Evolutionary conservation across 129 eudicot genomes (phyloP).

Genomic region (Lonicera japonica): DNA sequence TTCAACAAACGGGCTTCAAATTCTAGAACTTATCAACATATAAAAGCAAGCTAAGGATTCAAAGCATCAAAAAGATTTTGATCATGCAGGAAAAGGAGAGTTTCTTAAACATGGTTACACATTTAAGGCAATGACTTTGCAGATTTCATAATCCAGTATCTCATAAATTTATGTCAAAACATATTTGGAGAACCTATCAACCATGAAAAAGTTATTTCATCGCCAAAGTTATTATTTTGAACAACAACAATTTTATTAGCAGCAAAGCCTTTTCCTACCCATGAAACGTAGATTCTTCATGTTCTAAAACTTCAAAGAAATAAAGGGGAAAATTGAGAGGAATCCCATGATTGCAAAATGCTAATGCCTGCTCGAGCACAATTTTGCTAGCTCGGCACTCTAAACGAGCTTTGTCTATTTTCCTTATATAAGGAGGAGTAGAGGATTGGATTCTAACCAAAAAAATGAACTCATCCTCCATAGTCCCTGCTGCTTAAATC

Average conservation of each 20-base stretch:
- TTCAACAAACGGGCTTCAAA: too few relatives aligned
- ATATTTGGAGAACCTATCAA: background rate
- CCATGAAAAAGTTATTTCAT: background rate
- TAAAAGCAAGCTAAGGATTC: too few relatives aligned
- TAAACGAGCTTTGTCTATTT: too few relatives aligned
- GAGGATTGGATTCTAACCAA: too few relatives aligned
- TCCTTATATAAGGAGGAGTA: too few relatives aligned
- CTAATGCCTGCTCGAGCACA: too few relatives aligned
- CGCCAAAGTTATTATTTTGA: background rate
- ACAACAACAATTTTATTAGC: background rate
- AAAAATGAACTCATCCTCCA: background rate
- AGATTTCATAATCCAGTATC: too few relatives aligned
- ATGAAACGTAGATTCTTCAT: background rate
- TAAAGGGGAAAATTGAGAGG: background rate
- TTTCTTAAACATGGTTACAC: background rate
- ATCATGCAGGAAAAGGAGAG: background rate
- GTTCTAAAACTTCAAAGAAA: too few relatives aligned
- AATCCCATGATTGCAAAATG: background rate
- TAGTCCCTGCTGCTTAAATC: background rate
- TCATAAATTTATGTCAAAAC: background rate
- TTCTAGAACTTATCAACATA: too few relatives aligned
- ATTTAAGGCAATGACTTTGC: background rate
- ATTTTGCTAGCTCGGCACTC: too few relatives aligned
- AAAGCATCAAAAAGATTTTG: too few relatives aligned
- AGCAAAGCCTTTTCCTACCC: too few relatives aligned